Evolutionary conservation across 2,329 filamentous ascomycete genomes (phyloP), one percentile per base, ranked within the genome.

Genomic region (Incumbomyces delicatus): DNA sequence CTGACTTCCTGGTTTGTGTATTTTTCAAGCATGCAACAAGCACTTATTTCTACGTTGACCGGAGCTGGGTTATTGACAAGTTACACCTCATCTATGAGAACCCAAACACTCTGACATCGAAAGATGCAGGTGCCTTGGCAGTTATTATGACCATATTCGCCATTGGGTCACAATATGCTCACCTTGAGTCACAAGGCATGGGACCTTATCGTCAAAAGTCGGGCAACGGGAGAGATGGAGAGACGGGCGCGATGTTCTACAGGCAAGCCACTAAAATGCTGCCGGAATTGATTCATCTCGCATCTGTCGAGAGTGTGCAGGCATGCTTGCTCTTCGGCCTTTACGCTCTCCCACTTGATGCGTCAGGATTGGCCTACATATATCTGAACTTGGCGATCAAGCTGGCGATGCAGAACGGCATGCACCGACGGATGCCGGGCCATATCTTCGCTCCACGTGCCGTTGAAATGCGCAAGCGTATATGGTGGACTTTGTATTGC

Each of bases 381-480:
- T 79, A 79, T 51, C 65, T 77, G 39, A 74, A 74, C 6, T 58
- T 79, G 11, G 73, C 74, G 1, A 62, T 78, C 35, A 77, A 76
- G 49, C 62, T 79, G 48, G 76, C 75, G 1, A 76, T 78, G 12
- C 75, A 78, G 50, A 78, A 78, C 54, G 76, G 76, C 8, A 77
- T 79, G 75, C 76, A 79, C 52, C 65, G 76, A 41, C 71, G 66
- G 45, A 73, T 71, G 48, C 61, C 67, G 1, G 71, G 69, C 1
- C 67, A 70, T 41, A 69, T 66, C 0, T 63, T 76, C 10, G 70
- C 73, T 27, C 61, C 68, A 10, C 64, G 66, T 27, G 69, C 73
- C 50, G 64, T 72, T 12, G 74, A 78, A 62, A 71, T 68, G 2
- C 65, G 75, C 14, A 77, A 76, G 54, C 66, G 75, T 2, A 71